Evolutionary conservation across 345 rosid species (phyloP), one percentile per base, ranked within the genome.

Genomic region (Moricandia arvensis): DNA sequence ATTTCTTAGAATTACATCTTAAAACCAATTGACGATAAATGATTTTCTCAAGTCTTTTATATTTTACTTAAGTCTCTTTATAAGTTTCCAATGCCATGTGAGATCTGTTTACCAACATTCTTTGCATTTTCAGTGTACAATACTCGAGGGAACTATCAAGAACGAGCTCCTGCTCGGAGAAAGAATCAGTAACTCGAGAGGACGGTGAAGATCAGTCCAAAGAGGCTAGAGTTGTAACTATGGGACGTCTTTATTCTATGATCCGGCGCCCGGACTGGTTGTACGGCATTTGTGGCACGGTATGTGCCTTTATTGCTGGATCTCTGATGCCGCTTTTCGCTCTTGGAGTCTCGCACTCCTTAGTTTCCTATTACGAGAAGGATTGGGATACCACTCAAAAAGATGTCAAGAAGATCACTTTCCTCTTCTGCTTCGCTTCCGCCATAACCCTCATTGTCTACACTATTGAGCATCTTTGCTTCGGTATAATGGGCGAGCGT

Each of bases 321-420:
- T 86, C 99, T 30, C 91, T 84, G 80, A 90, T 92, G 99, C 99
- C 99, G 2, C 92, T 95, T 53, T 95, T 95, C 29, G 99, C 99
- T 5, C 93, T 95, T 61, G 99, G 99, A 5, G 88, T 95, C 75
- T 86, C 99, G 27, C 96, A 92, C 64, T 95, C 97, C 59, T 92
- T 95, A 55, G 97, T 95, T 38, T 61, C 99, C 13, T 87, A 73
- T 73, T 95, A 95, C 85, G 66, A 17, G 15, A 80, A 81, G 84
- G 89, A 72, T 78, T 95, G 99, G 98, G 96, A 84, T 5, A 83
- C 81, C 11, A 86, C 90, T 2, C 78, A 82, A 49, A 88, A 51
- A n/a, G 99, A 95, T 84, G 75, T 95, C 47, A 92, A 86, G 87
- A 92, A 82, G 75, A 90, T 95, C 24, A 54, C 91, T 61, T 81